These are phyloP conservation scores for Cordyceps pruinosa DNA, from an alignment of 2,329 filamentous ascomycete genomes.

Conservation along the genomic window DNA sequence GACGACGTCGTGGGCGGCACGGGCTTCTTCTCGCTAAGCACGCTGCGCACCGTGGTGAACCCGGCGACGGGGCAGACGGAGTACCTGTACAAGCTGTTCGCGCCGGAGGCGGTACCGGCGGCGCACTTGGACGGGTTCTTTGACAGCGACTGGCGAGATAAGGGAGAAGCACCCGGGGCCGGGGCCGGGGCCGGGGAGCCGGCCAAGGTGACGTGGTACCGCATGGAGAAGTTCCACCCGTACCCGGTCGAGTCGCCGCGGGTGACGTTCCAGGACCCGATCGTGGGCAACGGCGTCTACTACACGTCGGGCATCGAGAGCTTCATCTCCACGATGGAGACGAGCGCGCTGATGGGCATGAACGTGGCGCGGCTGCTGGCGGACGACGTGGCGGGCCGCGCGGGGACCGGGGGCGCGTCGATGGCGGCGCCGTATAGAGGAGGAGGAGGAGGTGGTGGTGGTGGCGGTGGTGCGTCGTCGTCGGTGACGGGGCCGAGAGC, in stretches of 20 bases:
- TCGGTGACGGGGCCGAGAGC: too few relatives aligned
- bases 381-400: constrained; percentile 43
- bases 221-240: constrained; percentile 70
- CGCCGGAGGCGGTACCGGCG: constrained; percentile 44
- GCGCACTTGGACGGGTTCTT: constrained; percentile 48
- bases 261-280: constrained; percentile 77
- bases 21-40: constrained; percentile 81
- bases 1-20: constrained; percentile 61
- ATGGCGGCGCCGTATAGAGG: too few relatives aligned
- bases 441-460: too few relatives aligned
- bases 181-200: constrained; percentile 22
- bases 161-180: constrained; percentile 28
- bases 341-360: constrained; percentile 82
- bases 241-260: constrained; percentile 84
- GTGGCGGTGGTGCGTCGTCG: not conserved
- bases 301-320: constrained; percentile 76
- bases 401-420: constrained; percentile 12
- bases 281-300: constrained; percentile 60
- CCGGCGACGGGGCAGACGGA: constrained; percentile 47
- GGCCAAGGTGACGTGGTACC: constrained; percentile 60
- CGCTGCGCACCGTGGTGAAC: constrained; percentile 58
- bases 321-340: constrained; percentile 98
- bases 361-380: constrained; percentile 69
- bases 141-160: constrained; percentile 38
- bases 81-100: constrained; percentile 61